Conservation (phyloP, 352 stramenopile species). For the Phytophthora citricola region DNA sequence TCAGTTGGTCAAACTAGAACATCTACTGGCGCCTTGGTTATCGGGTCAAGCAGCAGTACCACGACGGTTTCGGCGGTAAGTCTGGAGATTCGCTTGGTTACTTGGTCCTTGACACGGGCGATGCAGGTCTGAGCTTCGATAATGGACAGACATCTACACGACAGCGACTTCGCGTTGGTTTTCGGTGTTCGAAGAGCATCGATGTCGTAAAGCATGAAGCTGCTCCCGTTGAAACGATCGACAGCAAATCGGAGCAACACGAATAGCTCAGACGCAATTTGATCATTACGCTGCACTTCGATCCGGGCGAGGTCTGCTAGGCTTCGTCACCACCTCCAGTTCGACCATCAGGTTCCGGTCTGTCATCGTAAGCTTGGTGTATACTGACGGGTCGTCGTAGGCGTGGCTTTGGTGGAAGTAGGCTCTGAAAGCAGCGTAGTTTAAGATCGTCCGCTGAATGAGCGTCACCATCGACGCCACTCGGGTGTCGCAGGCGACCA, state of each 20-base stretch:
- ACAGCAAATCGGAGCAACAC: not conserved
- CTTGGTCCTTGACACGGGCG: not conserved
- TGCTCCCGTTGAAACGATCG: not conserved
- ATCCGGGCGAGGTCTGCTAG: not conserved
- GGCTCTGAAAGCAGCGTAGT: constrained; percentile 1
- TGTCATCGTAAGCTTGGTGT: not conserved
- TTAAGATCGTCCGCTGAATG: constrained; percentile 1
- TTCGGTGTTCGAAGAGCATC: not conserved
- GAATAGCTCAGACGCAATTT: not conserved
- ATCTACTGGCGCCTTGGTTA: constrained; percentile 4
- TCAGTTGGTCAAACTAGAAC: not conserved
- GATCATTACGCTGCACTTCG: not conserved
- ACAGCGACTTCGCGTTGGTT: not conserved
- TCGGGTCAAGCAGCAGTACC: constrained; percentile 8
- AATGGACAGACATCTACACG: not conserved
- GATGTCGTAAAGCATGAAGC: not conserved
- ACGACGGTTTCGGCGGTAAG: not conserved
- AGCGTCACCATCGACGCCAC: constrained; percentile 1
- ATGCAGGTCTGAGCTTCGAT: not conserved
- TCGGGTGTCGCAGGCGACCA: constrained; percentile 1
- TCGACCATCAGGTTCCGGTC: not conserved
- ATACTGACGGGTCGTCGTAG: not conserved
- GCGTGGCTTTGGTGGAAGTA: not conserved
- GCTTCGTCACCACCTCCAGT: not conserved
- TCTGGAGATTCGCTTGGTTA: not conserved